Conservation (phyloP, 305 asterid genomes). For the Fraxinus baroniana region DNA sequence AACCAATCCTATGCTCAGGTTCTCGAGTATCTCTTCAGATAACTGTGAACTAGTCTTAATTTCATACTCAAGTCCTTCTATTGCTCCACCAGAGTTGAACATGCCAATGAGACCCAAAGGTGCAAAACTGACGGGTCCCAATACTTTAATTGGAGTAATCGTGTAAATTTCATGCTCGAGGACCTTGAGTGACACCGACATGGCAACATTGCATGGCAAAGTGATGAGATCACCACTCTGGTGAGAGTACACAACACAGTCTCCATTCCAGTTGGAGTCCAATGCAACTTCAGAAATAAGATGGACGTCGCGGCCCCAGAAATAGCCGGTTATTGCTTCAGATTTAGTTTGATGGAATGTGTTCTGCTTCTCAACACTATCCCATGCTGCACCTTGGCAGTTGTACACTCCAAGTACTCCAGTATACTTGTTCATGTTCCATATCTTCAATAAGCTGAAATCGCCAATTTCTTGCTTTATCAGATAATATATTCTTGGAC, state of each 20-base stretch:
- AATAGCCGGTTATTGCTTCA: conserved; percentile 60
- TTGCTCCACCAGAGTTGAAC: conserved; percentile 73
- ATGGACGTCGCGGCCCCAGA: conserved; percentile 73
- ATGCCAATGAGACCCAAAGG: conserved; percentile 81
- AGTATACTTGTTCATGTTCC: conserved; percentile 46
- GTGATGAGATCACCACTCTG: conserved; percentile 32
- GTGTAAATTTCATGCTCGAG: conserved; percentile 79
- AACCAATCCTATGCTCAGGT: conserved; percentile 35
- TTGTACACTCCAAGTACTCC: conserved; percentile 47
- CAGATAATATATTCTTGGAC: background rate
- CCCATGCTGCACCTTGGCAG: conserved; percentile 72
- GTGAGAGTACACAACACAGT: conserved; percentile 57
- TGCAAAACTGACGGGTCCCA: conserved; percentile 58
- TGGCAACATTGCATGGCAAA: conserved; percentile 50
- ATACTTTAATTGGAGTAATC: conserved; percentile 56
- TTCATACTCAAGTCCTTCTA: conserved; percentile 40
- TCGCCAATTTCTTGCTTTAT: background rate
- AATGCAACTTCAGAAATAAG: conserved; percentile 57
- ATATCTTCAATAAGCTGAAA: conserved; percentile 47
- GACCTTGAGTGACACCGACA: conserved; percentile 78
- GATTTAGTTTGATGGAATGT: conserved; percentile 67
- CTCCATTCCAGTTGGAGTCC: conserved; percentile 67
- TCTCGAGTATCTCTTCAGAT: conserved; percentile 28
- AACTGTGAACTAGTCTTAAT: conserved; percentile 23
- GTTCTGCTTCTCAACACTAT: conserved; percentile 63